Evolutionary conservation across 164 flowering plant genomes (phyloP).

Genomic region (Umbellularia californica): DNA sequence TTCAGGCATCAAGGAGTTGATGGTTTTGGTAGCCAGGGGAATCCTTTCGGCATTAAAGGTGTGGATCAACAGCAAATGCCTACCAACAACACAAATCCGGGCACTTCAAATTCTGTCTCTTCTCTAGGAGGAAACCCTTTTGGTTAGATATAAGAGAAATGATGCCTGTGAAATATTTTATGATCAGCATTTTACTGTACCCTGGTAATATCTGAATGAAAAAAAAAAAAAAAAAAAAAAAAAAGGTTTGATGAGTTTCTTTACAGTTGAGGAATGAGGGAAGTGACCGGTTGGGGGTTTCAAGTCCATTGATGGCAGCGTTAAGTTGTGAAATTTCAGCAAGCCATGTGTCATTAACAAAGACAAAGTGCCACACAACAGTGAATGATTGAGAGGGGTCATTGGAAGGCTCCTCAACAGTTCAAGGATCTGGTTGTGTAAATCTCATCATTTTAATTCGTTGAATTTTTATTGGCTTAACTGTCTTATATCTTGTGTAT

Average conservation of each 20-base stretch:
- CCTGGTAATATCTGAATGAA: constrained; percentile 4
- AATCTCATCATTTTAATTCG: too few relatives aligned
- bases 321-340: too few relatives aligned
- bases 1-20: constrained; percentile 23
- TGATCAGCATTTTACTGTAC: constrained; percentile 7
- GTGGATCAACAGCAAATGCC: constrained; percentile 3
- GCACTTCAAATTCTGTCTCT: constrained; percentile 30
- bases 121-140: constrained; percentile 65
- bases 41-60: constrained; percentile 3
- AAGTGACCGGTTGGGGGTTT: background rate
- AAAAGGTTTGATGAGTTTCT: constrained; percentile 14
- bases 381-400: too few relatives aligned
- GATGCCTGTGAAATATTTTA: constrained; percentile 7
- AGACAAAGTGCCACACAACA: too few relatives aligned
- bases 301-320: too few relatives aligned
- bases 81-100: constrained; percentile 8
- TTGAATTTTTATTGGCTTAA: too few relatives aligned
- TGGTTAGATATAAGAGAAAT: constrained; percentile 31
- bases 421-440: too few relatives aligned
- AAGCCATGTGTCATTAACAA: too few relatives aligned
- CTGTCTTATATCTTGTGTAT: too few relatives aligned
- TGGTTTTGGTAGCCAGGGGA: constrained; percentile 16
- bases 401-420: too few relatives aligned
- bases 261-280: constrained; percentile 11
- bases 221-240: background rate